Percentiles rank a stretch among this genome's conserved stretches.
Evolutionary conservation across 192 early-diverging fungal genomes (phyloP).

Genomic region (Haplosporangium gracile): DNA sequence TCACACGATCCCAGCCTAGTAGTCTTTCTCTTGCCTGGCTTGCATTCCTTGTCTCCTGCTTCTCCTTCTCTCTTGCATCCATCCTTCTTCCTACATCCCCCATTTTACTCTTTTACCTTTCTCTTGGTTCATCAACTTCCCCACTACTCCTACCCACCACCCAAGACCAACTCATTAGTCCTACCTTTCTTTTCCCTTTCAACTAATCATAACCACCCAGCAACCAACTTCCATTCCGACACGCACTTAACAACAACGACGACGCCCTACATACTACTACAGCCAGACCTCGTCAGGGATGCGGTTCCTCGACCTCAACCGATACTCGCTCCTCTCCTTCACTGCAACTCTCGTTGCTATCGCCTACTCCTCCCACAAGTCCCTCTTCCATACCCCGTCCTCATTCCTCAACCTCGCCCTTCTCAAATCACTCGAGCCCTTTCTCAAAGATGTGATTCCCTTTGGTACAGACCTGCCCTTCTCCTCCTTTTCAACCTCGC

Average conservation of each 20-base stretch:
- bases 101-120: background rate
- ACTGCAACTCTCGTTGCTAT: conserved; percentile 44
- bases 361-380: conserved; percentile 50
- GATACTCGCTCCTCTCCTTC: conserved; percentile 49
- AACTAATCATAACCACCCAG: background rate
- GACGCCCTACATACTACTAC: background rate
- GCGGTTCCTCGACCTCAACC: conserved; percentile 57
- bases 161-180: too few relatives aligned
- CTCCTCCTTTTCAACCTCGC: background rate
- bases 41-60: background rate
- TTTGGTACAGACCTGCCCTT: conserved; percentile 37
- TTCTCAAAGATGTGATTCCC: conserved; percentile 52
- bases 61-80: background rate
- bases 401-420: conserved; percentile 53
- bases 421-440: conserved; percentile 49
- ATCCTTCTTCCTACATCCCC: background rate
- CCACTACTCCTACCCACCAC: background rate
- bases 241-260: background rate
- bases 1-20: background rate
- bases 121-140: background rate
- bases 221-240: background rate
- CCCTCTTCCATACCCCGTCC: conserved; percentile 49
- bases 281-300: conserved; percentile 16
- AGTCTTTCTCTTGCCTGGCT: background rate
- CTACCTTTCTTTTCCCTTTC: background rate